phyloP scores from a whole-genome alignment of 139 green algal species.

The Picochlorum sp. region DNA sequence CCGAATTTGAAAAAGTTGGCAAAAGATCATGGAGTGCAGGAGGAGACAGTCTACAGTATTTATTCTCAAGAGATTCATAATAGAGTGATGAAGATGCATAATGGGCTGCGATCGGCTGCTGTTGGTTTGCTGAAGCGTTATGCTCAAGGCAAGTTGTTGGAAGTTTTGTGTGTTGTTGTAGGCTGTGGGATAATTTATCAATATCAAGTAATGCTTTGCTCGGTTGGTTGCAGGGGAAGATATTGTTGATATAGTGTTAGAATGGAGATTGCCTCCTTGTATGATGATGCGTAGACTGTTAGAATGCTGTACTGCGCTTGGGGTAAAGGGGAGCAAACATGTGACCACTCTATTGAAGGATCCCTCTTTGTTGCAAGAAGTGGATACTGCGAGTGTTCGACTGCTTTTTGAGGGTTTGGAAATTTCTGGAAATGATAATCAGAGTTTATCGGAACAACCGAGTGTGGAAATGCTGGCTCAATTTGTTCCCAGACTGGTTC shows the following conservation, averaged over 20 bases:
- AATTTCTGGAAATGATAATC: no score
- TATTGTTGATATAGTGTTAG: slow-evolving; percentile 41
- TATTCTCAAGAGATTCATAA: slow-evolving; percentile 49
- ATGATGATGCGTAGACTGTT: slow-evolving; percentile 53
- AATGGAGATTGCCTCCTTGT: slow-evolving; percentile 60
- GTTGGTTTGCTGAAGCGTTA: slow-evolving; percentile 16
- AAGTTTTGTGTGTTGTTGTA: not conserved
- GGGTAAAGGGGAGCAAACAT: not conserved
- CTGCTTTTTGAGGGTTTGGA: no score
- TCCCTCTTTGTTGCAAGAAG: not conserved
- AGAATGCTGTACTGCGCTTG: slow-evolving; percentile 1
- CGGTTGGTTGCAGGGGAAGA: slow-evolving; percentile 34
- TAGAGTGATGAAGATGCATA: slow-evolving; percentile 46
- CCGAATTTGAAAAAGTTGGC: slow-evolving; percentile 14
- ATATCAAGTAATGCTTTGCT: not conserved
- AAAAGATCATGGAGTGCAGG: slow-evolving; percentile 3
- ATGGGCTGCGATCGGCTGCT: slow-evolving; percentile 32
- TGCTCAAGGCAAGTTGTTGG: slow-evolving; percentile 17
- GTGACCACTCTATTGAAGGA: slow-evolving; percentile 28
- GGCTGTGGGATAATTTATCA: not conserved
- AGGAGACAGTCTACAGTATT: slow-evolving; percentile 52
- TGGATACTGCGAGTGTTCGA: not conserved
- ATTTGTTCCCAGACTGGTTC: slow-evolving; percentile 5
- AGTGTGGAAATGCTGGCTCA: not conserved
- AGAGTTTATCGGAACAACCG: no score